These are phyloP conservation scores for Xylaria hypoxylon DNA, from an alignment of 2,329 filamentous ascomycete genomes.

Conservation along the genomic window DNA sequence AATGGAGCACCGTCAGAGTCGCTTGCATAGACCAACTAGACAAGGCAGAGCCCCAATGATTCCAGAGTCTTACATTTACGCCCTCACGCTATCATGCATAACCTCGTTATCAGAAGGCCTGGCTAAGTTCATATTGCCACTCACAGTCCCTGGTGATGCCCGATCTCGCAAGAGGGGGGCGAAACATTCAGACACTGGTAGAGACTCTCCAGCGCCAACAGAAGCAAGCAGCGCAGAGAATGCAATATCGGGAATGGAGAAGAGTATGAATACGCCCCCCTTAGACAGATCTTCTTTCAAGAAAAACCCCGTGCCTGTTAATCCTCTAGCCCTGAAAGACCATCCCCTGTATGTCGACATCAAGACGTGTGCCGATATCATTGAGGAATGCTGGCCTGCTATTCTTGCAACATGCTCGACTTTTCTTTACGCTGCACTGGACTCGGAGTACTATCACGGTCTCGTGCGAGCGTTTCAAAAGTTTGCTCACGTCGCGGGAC, in stretches of 20 bases:
- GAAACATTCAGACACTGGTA: slow-evolving; percentile 57
- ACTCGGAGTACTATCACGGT: slow-evolving; percentile 93
- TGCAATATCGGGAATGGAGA: slow-evolving; percentile 49
- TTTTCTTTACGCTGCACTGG: slow-evolving; percentile 90
- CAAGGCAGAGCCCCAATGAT: slow-evolving; percentile 86
- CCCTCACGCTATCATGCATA: slow-evolving; percentile 87
- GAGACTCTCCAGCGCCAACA: slow-evolving; percentile 57
- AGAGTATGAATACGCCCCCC: slow-evolving; percentile 45
- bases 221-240: slow-evolving; percentile 53
- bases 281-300: slow-evolving; percentile 74
- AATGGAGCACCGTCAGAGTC: slow-evolving; percentile 90
- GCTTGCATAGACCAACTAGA: slow-evolving; percentile 95
- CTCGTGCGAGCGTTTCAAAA: slow-evolving; percentile 94
- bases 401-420: slow-evolving; percentile 95
- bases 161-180: slow-evolving; percentile 63
- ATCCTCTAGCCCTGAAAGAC: slow-evolving; percentile 80
- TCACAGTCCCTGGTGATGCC: slow-evolving; percentile 83
- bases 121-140: slow-evolving; percentile 90
- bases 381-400: slow-evolving; percentile 95
- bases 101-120: slow-evolving; percentile 91
- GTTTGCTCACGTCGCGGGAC: slow-evolving; percentile 91
- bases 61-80: slow-evolving; percentile 95
- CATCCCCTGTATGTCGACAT: slow-evolving; percentile 79
- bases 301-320: slow-evolving; percentile 82
- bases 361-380: slow-evolving; percentile 80